These are phyloP conservation scores for Golubevia sp. DNA, from an alignment of 1,284 basidiomycete genomes.

Conservation along the genomic window DNA sequence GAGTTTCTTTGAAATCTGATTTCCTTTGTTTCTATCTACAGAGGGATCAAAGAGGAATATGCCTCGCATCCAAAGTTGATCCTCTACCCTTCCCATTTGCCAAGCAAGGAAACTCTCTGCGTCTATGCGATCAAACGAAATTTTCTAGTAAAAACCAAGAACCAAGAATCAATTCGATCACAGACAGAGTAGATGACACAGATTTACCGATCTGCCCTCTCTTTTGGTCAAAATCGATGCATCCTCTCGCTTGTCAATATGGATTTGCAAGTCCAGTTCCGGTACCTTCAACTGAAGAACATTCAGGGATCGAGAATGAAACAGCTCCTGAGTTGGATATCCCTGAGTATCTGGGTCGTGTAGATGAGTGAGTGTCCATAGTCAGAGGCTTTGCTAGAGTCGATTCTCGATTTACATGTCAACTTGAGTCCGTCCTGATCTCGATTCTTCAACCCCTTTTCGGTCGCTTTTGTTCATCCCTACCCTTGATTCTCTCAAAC, in stretches of 20 bases:
- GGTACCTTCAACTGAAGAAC: slow-evolving; percentile 10
- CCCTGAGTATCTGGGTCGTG: slow-evolving; percentile 73
- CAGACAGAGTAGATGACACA: slow-evolving; percentile 37
- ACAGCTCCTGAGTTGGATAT: slow-evolving; percentile 80
- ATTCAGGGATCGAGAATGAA: slow-evolving; percentile 15
- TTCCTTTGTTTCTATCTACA: not conserved
- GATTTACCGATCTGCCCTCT: slow-evolving; percentile 74
- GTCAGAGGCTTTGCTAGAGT: too few species aligned
- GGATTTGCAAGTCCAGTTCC: slow-evolving; percentile 72
- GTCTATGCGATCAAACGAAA: too few species aligned
- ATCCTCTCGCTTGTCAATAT: slow-evolving; percentile 42
- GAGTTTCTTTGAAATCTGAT: slow-evolving; percentile 10
- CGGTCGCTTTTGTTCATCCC: too few species aligned
- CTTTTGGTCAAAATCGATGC: slow-evolving; percentile 38
- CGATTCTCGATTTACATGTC: not conserved
- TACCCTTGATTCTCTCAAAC: too few species aligned
- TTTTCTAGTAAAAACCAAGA: not conserved
- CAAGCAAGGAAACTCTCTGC: too few species aligned
- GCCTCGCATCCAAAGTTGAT: not conserved
- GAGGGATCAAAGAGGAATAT: not conserved
- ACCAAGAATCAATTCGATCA: not conserved
- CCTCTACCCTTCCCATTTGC: too few species aligned
- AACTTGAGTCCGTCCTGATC: not conserved
- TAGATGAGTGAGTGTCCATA: slow-evolving; percentile 21
- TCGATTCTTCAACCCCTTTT: too few species aligned